Percentiles rank a stretch among this genome's conserved stretches.
Conservation (phyloP, 768 basidiomycete genomes). For the Cyclocybe cylindracea region DNA sequence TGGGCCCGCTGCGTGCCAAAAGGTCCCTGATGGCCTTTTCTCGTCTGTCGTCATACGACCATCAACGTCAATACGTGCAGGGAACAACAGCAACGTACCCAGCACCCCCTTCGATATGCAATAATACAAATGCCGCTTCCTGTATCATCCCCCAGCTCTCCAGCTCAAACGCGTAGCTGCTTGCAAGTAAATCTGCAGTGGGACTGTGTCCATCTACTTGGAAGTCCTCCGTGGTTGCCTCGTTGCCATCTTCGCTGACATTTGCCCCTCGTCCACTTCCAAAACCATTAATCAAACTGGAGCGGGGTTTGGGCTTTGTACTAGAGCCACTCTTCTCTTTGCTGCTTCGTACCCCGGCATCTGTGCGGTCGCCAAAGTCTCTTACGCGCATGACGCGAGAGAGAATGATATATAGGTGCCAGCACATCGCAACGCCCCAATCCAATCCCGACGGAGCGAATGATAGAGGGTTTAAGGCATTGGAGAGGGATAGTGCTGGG, state of each 20-base stretch:
- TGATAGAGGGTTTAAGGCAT: conserved; percentile 69
- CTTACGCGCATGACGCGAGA: conserved; percentile 80
- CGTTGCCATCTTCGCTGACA: conserved; percentile 33
- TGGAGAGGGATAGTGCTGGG: conserved; percentile 68
- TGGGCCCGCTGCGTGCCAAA: conserved; percentile 65
- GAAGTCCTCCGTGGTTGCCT: conserved; percentile 35
- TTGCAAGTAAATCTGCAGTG: conserved; percentile 80
- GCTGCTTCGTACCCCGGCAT: conserved; percentile 34
- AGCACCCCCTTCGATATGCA: conserved; percentile 80
- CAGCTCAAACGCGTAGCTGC: conserved; percentile 84
- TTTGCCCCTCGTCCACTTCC: conserved; percentile 11
- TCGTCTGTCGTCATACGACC: conserved; percentile 49
- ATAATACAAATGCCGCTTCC: conserved; percentile 84
- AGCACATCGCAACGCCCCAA: conserved; percentile 67
- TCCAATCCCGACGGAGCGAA: conserved; percentile 78
- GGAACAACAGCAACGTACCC: conserved; percentile 62
- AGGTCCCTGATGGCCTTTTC: conserved; percentile 82
- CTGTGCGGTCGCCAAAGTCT: conserved; percentile 84
- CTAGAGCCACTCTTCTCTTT: conserved; percentile 3
- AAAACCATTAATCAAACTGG: conserved; percentile 25
- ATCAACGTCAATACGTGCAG: conserved; percentile 7
- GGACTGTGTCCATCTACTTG: conserved; percentile 75
- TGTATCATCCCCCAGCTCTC: conserved; percentile 81
- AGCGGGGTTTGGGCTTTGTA: conserved; percentile 9
- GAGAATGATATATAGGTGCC: conserved; percentile 91